phyloP scores from a whole-genome alignment of 129 eudicot genomes.

The Flaveria bidentis region DNA sequence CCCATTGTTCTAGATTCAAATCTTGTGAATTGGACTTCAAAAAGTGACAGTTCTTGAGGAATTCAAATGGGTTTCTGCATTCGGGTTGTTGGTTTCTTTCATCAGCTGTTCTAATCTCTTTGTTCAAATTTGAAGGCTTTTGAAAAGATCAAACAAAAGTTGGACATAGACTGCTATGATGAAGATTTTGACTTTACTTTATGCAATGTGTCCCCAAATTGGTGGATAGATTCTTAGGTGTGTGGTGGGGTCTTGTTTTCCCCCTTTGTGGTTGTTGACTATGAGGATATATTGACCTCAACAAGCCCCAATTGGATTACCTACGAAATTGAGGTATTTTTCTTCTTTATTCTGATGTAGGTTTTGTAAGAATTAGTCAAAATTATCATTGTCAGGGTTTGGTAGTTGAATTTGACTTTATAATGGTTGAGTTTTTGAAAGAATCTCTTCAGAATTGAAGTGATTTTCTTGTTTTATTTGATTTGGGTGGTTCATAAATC shows the following conservation, averaged over 20 bases:
- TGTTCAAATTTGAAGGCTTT: constrained; percentile 48
- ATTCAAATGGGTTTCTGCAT: constrained; percentile 9
- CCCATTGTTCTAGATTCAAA: constrained; percentile 1
- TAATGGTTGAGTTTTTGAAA: not conserved
- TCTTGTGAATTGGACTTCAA: constrained; percentile 11
- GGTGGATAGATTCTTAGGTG: constrained; percentile 31
- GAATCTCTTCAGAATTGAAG: constrained; percentile 13
- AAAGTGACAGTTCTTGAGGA: not conserved
- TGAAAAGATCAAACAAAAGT: constrained; percentile 26
- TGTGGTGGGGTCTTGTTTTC: constrained; percentile 40
- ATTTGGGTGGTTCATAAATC: constrained; percentile 13
- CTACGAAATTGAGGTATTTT: constrained; percentile 26
- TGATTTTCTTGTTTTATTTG: constrained; percentile 26
- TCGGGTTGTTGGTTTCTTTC: constrained; percentile 20
- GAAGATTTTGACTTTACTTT: constrained; percentile 28
- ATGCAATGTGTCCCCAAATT: not conserved
- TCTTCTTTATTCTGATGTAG: constrained; percentile 22
- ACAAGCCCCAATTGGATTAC: constrained; percentile 23
- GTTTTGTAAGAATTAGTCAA: not conserved
- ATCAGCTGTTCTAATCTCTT: not conserved
- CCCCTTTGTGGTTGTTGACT: constrained; percentile 33
- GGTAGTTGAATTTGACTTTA: constrained; percentile 12
- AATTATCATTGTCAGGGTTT: constrained; percentile 5
- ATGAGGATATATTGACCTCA: constrained; percentile 31
- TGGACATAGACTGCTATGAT: constrained; percentile 27